Evolutionary conservation across 179 eudicot species (phyloP).

Genomic region (Beta macrorhiza): DNA sequence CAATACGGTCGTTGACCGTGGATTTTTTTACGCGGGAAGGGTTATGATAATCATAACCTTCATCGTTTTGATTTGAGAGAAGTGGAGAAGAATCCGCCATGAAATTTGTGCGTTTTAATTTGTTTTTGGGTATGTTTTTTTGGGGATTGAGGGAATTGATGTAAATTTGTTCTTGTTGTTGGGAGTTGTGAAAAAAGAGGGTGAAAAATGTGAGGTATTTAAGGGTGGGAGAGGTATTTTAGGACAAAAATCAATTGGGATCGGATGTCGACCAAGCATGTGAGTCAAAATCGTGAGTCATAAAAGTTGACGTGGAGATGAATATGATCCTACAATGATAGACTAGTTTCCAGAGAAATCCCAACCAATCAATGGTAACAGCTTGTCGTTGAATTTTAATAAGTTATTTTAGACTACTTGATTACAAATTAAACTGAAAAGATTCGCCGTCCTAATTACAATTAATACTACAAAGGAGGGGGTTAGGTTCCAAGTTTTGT

Average conservation of each 20-base stretch:
- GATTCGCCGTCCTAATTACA: neutral
- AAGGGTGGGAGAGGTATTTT: neutral
- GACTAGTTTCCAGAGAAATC: neutral
- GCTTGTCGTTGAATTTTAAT: neutral
- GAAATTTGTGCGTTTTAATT: neutral
- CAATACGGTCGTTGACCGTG: slow-evolving; percentile 49
- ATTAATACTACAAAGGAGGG: neutral
- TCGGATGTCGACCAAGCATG: slow-evolving; percentile 1
- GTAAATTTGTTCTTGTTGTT: neutral
- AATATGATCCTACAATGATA: slow-evolving; percentile 11
- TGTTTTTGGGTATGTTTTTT: neutral
- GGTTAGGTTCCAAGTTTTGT: slow-evolving; percentile 10
- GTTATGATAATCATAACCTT: neutral
- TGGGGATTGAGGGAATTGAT: neutral
- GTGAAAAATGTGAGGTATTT: neutral
- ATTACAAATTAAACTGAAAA: neutral
- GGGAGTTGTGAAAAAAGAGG: neutral
- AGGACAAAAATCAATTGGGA: slow-evolving; percentile 2
- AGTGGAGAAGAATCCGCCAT: slow-evolving; percentile 18
- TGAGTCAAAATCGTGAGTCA: slow-evolving; percentile 1
- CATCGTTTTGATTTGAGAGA: neutral
- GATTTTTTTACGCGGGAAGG: neutral
- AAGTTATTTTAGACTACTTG: neutral
- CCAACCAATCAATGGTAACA: neutral
- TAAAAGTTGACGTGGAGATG: neutral